Base-by-base conservation (phyloP, 768 basidiomycete genomes). In the Nidularia pulvinata region DNA sequence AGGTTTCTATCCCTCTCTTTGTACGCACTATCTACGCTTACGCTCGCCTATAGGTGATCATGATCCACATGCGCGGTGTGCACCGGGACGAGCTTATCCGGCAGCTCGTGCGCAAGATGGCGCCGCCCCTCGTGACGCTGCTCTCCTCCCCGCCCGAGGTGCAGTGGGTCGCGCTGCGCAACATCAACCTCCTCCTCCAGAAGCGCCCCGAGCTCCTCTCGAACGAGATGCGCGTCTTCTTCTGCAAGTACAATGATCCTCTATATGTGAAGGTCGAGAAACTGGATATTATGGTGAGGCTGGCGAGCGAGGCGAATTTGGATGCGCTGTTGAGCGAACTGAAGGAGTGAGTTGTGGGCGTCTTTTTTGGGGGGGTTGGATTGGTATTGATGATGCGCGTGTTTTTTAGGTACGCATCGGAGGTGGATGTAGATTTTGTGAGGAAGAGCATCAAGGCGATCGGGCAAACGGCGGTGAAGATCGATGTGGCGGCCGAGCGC, bases 241-340 rank as follows among this genome's bases (percentile, higher is more conserved):
- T 98, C 79, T 98, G 96, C 85, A 99, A 99, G 70, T 98, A 99
- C 74, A 98, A 98, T 64, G 96, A 99, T 65, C 96, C 96, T 5
- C 74, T 96, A n/a, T 99, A 98, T 64, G 95, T 98, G 68, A 99
- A 99, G 70, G 84, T 98, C 50, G 97, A 98, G 70, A 98, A 99
- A 71, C 74, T 99, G 59, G 97, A 98, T 61, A 97, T 98, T 66
- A 99, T 99, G 97, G 91, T 98, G 49, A 81, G 93, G 52, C 74
- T 99, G 52, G 95, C 93, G 10, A 82, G 79, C 19, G 96, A 98
- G 57, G 86, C 83, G 69, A 99, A 98, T 61, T 92, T 96, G 1
- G 95, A 98, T 71, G 93, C 95, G 6, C 76, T 98, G 49, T 70
- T 99, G 63, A 96, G 94, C 63, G 97, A 99, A 68, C 69, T 99